A percentile compares a stretch with the other conserved stretches of the same genome.
phyloP scores from a whole-genome alignment of 1,284 basidiomycete species.

The Fomitopsis pinicola region DNA sequence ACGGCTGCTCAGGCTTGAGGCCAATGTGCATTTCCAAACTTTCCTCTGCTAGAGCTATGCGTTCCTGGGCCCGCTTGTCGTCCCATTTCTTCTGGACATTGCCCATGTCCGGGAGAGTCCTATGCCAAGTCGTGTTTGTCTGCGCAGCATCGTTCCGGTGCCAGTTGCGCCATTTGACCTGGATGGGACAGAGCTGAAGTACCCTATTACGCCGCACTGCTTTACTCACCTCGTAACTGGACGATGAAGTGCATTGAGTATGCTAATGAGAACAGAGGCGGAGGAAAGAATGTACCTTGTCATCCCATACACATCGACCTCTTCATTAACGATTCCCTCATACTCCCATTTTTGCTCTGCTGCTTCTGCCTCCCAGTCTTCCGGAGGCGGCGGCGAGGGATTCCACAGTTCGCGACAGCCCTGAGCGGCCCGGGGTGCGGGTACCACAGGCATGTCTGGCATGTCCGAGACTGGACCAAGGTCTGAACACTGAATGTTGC shows the following conservation, averaged over 20 bases:
- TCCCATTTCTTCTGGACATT: conserved; percentile 28
- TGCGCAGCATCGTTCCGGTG: conserved; percentile 33
- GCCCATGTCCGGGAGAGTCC: conserved; percentile 13
- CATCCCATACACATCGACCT: conserved; percentile 29
- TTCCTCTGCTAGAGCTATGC: conserved; percentile 16
- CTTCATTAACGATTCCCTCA: conserved; percentile 34
- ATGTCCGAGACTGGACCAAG: too few relatives aligned
- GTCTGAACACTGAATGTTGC: too few relatives aligned
- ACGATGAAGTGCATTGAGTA: neutral
- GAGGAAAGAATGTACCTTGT: conserved; percentile 22
- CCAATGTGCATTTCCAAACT: conserved; percentile 24
- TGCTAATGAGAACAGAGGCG: neutral
- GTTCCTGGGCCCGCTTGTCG: conserved; percentile 7
- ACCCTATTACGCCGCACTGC: neutral
- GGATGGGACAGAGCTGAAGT: neutral
- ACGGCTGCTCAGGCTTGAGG: conserved; percentile 8
- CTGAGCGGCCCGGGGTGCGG: too few relatives aligned
- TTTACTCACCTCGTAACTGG: conserved; percentile 30
- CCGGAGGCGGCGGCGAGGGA: conserved; percentile 22
- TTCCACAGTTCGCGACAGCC: neutral
- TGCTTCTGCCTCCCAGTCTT: conserved; percentile 31
- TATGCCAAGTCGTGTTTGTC: conserved; percentile 39
- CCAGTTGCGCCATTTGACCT: conserved; percentile 39
- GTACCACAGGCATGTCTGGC: too few relatives aligned
- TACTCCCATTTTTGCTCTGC: conserved; percentile 33